These are phyloP conservation scores for Lathyrus sativus DNA, from an alignment of 306 rosid genomes.

Conservation along the genomic window DNA sequence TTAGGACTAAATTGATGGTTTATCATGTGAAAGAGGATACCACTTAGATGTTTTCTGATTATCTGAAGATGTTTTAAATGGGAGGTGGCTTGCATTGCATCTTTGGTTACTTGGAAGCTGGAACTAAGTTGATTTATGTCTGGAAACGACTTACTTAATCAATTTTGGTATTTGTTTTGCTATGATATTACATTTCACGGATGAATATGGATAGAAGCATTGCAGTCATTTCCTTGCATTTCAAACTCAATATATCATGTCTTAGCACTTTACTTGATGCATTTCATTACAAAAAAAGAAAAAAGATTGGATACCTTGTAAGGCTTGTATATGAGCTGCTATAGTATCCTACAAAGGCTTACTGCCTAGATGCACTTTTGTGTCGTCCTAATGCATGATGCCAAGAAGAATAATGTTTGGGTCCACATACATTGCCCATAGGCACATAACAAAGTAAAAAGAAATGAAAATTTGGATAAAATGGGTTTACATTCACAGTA, in stretches of 20 bases:
- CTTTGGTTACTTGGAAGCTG: not conserved
- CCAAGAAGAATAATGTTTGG: not conserved
- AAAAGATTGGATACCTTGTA: slow-evolving; percentile 6
- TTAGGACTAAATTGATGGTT: no score
- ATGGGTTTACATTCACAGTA: no score
- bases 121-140: slow-evolving; percentile 4
- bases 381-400: not conserved
- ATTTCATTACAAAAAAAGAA: not conserved
- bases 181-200: slow-evolving; percentile 1
- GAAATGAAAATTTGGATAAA: no score
- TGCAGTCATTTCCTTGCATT: not conserved
- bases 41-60: not conserved
- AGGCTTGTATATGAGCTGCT: not conserved
- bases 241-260: not conserved
- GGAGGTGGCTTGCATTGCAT: slow-evolving; percentile 9
- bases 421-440: no score
- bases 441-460: no score
- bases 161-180: not conserved
- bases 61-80: slow-evolving; percentile 18
- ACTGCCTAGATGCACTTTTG: slow-evolving; percentile 5
- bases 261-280: not conserved
- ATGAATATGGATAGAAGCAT: not conserved
- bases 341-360: not conserved
- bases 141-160: slow-evolving; percentile 13
- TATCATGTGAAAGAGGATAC: not conserved